Evolutionary conservation across 768 basidiomycete species (phyloP), one percentile per base, ranked within the genome.

Genomic region (Albatrellus ellisii): DNA sequence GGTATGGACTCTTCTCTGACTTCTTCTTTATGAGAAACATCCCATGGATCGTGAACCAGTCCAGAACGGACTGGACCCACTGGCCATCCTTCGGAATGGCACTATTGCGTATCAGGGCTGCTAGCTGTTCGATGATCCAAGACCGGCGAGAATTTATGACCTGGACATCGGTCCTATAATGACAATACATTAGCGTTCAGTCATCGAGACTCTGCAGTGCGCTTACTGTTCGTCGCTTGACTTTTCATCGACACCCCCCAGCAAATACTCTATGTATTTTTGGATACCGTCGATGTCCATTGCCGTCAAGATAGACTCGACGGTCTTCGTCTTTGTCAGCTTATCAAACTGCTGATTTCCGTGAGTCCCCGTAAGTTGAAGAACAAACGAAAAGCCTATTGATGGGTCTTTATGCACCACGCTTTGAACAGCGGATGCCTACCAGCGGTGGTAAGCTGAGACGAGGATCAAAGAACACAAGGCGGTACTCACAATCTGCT

Each of bases 341-440:
- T 73, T 81, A 61, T 99, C 94, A 52, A 98, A 99, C 57, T 89
- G 83, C 44, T 78, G 74, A 52, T 72, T 79, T 8, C 90, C 90
- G 56, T 94, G 67, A 37, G 75, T 69, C 15, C 86, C 87, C 1
- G 88, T 85, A 20, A 98, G 64, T 54, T 88, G 81, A 26, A 88
- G 63, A 52, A 99, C 77, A 29, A 97, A 63, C 6, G 88, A 73
- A 53, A 94, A 87, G 3, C 88, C 91, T 29, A 83, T 69, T 10
- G 75, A 71, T 1, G 90, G 85, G 54, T 87, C 78, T 37, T 69
- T 63, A 53, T 82, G 72, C 17, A 88, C 82, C 31, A 83, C 73
- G 2, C 67, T 58, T 51, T 87, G 85, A 11, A 98, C 75, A 52
- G 79, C 75, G 25, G 72, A 69, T 4, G 77, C 84, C 86, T 91